phyloP scores from a whole-genome alignment of 139 green algal species.

The Trebouxia sp. region DNA sequence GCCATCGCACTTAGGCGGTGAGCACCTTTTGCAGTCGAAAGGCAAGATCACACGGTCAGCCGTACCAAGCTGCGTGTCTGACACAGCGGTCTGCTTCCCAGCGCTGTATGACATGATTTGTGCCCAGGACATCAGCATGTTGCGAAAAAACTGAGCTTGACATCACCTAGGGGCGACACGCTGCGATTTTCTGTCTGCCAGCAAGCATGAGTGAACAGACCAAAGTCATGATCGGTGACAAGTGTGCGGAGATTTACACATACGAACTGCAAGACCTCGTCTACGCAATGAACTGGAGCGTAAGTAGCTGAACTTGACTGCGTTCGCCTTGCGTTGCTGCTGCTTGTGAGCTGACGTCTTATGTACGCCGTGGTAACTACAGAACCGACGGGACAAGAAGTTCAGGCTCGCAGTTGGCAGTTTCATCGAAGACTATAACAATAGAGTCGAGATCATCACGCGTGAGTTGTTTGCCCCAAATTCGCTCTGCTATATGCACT shows the following conservation, averaged over 20 bases:
- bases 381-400: conserved; percentile 82
- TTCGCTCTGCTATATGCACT: not conserved
- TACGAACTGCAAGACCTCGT: conserved; percentile 79
- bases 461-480: conserved; percentile 44
- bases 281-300: conserved; percentile 96
- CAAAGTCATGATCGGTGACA: conserved; percentile 29
- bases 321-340: not conserved
- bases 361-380: conserved; percentile 2
- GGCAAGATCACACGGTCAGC: too few relatives aligned
- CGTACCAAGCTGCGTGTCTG: too few relatives aligned
- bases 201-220: conserved; percentile 11
- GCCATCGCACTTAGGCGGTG: too few relatives aligned
- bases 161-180: too few relatives aligned
- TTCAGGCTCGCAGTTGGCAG: conserved; percentile 90
- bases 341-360: not conserved
- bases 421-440: conserved; percentile 91
- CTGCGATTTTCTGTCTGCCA: too few relatives aligned
- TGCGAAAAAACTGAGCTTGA: too few relatives aligned
- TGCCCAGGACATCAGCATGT: too few relatives aligned
- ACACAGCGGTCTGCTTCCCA: too few relatives aligned
- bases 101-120: too few relatives aligned
- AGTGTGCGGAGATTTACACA: conserved; percentile 88
- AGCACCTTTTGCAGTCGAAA: too few relatives aligned
- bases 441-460: conserved; percentile 87
- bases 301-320: conserved; percentile 53